phyloP scores from a whole-genome alignment of 176 grass and related monocot species.

The Cenchrus purpureus region DNA sequence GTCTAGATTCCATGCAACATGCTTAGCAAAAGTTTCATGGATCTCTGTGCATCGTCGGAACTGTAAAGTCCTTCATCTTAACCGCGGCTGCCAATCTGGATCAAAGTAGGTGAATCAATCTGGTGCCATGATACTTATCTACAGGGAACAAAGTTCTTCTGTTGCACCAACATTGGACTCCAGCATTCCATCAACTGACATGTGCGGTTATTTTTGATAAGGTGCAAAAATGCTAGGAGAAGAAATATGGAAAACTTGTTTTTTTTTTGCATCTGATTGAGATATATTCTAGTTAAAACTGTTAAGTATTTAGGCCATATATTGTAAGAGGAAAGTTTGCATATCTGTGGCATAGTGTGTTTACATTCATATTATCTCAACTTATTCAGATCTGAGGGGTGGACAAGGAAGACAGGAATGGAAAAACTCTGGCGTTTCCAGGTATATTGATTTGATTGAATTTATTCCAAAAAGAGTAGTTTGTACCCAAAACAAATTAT shows the following conservation, averaged over 20 bases:
- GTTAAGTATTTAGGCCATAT: background rate
- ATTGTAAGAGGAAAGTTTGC: too few species aligned
- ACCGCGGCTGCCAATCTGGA: background rate
- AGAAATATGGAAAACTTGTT: background rate
- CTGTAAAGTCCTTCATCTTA: background rate
- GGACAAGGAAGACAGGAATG: too few species aligned
- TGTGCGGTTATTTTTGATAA: background rate
- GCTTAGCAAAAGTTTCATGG: slow-evolving; percentile 9
- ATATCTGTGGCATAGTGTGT: too few species aligned
- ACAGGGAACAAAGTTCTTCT: background rate
- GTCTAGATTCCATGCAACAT: slow-evolving; percentile 26
- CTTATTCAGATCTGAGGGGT: too few species aligned
- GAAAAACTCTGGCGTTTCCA: too few species aligned
- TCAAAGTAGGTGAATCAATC: background rate
- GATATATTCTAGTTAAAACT: background rate
- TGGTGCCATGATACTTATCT: background rate
- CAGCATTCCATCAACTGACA: background rate
- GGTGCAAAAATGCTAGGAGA: background rate
- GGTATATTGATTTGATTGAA: too few species aligned
- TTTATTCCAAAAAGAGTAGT: too few species aligned
- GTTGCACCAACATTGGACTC: background rate
- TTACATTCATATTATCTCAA: too few species aligned
- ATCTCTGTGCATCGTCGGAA: background rate
- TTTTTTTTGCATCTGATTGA: background rate
- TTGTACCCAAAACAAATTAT: too few species aligned